These are phyloP conservation scores for Helotiales sp. DNA, from an alignment of 2,329 filamentous ascomycete species.

Conservation along the genomic window DNA sequence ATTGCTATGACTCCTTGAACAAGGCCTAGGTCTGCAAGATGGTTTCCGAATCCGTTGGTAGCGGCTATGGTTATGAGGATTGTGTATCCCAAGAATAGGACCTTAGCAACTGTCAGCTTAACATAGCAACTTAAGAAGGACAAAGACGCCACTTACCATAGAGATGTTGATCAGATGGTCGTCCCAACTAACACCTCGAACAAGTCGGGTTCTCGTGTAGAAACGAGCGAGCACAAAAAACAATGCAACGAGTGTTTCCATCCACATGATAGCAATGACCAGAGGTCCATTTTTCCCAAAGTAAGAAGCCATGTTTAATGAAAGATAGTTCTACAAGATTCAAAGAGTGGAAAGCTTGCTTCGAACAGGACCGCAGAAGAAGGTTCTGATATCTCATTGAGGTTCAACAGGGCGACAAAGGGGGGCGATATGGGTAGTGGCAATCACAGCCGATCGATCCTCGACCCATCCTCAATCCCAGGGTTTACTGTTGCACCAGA, in stretches of 20 bases:
- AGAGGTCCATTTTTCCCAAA: constrained; percentile 1
- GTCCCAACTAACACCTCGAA: constrained; percentile 15
- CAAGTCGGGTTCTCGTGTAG: constrained; percentile 17
- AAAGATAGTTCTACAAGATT: background rate
- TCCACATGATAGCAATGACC: constrained; percentile 13
- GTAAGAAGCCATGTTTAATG: background rate
- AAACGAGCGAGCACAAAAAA: constrained; percentile 20
- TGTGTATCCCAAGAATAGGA: background rate
- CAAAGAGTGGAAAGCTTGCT: background rate
- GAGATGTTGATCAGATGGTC: constrained; percentile 18
- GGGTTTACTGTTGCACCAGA: no score
- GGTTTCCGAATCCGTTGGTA: background rate
- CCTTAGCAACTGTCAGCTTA: background rate
- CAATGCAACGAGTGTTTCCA: constrained; percentile 15
- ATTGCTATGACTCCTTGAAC: background rate
- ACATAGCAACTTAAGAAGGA: background rate
- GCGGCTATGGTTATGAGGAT: background rate
- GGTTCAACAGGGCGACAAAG: no score
- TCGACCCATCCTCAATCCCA: no score
- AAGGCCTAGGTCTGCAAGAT: background rate
- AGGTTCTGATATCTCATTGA: background rate
- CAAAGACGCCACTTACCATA: constrained; percentile 9
- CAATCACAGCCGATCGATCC: no score
- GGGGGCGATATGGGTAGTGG: no score
- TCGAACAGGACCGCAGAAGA: background rate